Evolutionary conservation across 2,329 filamentous ascomycete species (phyloP).

Genomic region (Tricladium varicosporioides): DNA sequence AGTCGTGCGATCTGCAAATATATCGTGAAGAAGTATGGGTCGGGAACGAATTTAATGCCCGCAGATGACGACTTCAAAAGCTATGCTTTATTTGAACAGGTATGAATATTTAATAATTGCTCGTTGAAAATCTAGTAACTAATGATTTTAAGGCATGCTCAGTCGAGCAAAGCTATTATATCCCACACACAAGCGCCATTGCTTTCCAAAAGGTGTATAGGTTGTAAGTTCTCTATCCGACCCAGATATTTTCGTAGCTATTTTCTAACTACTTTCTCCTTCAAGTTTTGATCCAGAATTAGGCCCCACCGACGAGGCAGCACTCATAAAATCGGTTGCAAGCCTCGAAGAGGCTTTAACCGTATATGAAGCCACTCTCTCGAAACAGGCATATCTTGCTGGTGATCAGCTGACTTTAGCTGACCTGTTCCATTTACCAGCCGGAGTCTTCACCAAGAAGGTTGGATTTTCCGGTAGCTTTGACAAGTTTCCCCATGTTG

Average conservation of each 20-base stretch:
- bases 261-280: too few species aligned
- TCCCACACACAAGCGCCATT: constrained; percentile 13
- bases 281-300: constrained; percentile 10
- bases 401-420: constrained; percentile 29
- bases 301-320: constrained; percentile 15
- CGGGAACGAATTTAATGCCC: constrained; percentile 28
- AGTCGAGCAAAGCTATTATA: constrained; percentile 29
- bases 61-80: constrained; percentile 24
- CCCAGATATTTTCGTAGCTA: too few species aligned
- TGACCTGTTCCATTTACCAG: constrained; percentile 30
- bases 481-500: constrained; percentile 21
- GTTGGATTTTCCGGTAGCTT: constrained; percentile 18
- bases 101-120: constrained; percentile 3
- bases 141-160: constrained; percentile 21
- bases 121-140: not conserved
- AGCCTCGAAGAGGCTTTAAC: constrained; percentile 21
- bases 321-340: constrained; percentile 9
- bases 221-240: too few species aligned
- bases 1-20: constrained; percentile 35
- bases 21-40: constrained; percentile 31
- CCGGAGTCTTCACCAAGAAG: constrained; percentile 18
- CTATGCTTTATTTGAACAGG: constrained; percentile 28
- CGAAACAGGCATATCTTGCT: constrained; percentile 28
- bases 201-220: constrained; percentile 14
- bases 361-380: constrained; percentile 28